These are phyloP conservation scores for Fusarium avenaceum DNA, from an alignment of 2,329 filamentous ascomycete genomes.

Conservation along the genomic window DNA sequence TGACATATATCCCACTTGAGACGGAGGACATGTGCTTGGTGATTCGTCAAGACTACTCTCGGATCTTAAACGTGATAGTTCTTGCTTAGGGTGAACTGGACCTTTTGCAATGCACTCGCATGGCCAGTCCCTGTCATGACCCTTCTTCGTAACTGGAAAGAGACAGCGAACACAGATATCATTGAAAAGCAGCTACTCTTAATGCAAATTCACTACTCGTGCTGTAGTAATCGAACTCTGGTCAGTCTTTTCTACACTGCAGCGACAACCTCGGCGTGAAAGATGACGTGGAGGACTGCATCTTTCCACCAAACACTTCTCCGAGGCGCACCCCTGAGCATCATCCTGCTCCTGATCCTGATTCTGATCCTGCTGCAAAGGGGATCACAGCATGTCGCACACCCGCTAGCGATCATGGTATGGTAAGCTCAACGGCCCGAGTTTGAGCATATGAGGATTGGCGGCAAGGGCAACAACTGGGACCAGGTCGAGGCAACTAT, in stretches of 20 bases:
- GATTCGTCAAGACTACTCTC: conserved; percentile 8
- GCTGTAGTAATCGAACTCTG: conserved; percentile 1
- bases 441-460: conserved; percentile 31
- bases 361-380: conserved; percentile 38
- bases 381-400: conserved; percentile 37
- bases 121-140: conserved; percentile 1
- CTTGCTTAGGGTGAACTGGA: neutral
- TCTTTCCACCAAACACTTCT: conserved; percentile 21
- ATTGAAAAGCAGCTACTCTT: neutral
- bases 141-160: neutral
- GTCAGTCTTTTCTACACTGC: conserved; percentile 7
- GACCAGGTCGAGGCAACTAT: conserved; percentile 28
- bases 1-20: conserved; percentile 12
- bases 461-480: conserved; percentile 29
- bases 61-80: conserved; percentile 13
- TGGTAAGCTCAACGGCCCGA: conserved; percentile 39
- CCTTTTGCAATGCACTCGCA: conserved; percentile 5
- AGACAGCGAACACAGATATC: neutral
- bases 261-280: conserved; percentile 13
- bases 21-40: conserved; percentile 6
- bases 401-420: conserved; percentile 23
- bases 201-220: neutral
- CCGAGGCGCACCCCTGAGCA: conserved; percentile 25
- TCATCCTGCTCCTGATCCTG: conserved; percentile 14
- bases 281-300: conserved; percentile 32